Conservation (phyloP, 192 early-diverging fungal genomes). For the Coemansia sp. region DNA sequence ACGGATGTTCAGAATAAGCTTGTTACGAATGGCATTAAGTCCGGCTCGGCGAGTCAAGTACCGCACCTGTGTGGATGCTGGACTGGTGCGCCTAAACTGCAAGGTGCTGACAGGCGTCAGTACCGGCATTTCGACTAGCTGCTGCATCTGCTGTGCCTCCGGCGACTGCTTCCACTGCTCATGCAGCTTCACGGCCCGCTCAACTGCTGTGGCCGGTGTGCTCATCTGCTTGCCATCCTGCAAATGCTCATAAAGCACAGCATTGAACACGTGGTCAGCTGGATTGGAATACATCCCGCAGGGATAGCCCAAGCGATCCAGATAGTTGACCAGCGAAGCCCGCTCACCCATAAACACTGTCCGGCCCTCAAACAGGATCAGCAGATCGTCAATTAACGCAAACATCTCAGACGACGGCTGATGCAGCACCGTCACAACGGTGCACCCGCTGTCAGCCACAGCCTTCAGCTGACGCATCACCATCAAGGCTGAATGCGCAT, state of each 20-base stretch:
- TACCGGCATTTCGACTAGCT: constrained; percentile 23
- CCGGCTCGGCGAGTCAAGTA: constrained; percentile 48
- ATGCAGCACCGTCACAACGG: constrained; percentile 48
- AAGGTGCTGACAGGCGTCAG: constrained; percentile 12
- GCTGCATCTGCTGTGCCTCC: constrained; percentile 20
- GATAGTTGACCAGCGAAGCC: constrained; percentile 46
- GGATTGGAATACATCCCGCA: constrained; percentile 59
- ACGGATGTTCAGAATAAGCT: constrained; percentile 50
- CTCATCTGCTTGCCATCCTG: constrained; percentile 17
- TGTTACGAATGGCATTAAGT: constrained; percentile 55
- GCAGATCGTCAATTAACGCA: constrained; percentile 66
- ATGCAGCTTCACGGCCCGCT: constrained; percentile 27
- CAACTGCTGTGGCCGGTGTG: background rate
- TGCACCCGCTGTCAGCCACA: constrained; percentile 48
- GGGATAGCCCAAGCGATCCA: constrained; percentile 44
- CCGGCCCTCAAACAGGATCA: constrained; percentile 65
- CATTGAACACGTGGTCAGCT: constrained; percentile 60
- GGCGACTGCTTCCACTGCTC: constrained; percentile 39
- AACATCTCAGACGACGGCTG: constrained; percentile 63
- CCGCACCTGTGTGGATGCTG: constrained; percentile 33
- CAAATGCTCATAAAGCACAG: constrained; percentile 48
- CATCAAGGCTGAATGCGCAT: constrained; percentile 56
- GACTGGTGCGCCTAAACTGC: constrained; percentile 32
- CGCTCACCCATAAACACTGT: constrained; percentile 67
- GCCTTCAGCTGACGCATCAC: constrained; percentile 52